Evolutionary conservation across 805 yeast genomes (phyloP).

Genomic region (Candida nonsorbophila): DNA sequence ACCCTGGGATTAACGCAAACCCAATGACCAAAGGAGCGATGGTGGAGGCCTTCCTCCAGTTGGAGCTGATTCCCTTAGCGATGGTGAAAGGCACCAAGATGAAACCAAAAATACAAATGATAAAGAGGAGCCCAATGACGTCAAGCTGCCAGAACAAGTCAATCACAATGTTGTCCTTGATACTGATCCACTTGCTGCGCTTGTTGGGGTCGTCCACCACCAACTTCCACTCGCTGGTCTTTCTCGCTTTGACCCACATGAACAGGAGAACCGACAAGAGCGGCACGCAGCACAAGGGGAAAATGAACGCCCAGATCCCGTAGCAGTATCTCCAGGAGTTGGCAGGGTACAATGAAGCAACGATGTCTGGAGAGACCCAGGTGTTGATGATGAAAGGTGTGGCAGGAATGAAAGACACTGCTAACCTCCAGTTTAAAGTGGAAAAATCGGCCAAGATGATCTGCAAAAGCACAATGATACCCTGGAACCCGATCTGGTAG

Average conservation of each 20-base stretch:
- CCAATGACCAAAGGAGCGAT: slow-evolving; percentile 73
- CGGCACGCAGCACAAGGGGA: slow-evolving; percentile 64
- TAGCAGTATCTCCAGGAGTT: slow-evolving; percentile 66
- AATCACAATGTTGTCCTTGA: slow-evolving; percentile 27
- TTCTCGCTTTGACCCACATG: slow-evolving; percentile 51
- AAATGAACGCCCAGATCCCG: slow-evolving; percentile 76
- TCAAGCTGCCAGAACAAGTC: slow-evolving; percentile 61
- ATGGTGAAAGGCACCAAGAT: slow-evolving; percentile 69
- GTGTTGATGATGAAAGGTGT: slow-evolving; percentile 72
- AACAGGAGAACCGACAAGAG: slow-evolving; percentile 48
- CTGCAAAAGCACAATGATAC: slow-evolving; percentile 52
- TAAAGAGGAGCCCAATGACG: slow-evolving; percentile 52
- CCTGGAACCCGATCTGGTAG: slow-evolving; percentile 51
- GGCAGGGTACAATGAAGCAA: slow-evolving; percentile 29
- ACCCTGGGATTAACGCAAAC: slow-evolving; percentile 52
- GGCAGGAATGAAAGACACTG: slow-evolving; percentile 60
- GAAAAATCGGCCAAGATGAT: slow-evolving; percentile 64
- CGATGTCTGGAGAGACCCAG: slow-evolving; percentile 67
- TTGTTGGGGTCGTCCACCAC: slow-evolving; percentile 33
- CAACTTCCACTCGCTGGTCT: slow-evolving; percentile 45
- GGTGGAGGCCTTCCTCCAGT: slow-evolving; percentile 58
- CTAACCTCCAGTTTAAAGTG: slow-evolving; percentile 64
- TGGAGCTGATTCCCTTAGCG: slow-evolving; percentile 55
- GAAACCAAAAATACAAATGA: slow-evolving; percentile 56
- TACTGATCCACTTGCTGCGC: slow-evolving; percentile 10